These are phyloP conservation scores for Novymonas esmeraldas DNA, from an alignment of 208 protist species.

Conservation along the genomic window DNA sequence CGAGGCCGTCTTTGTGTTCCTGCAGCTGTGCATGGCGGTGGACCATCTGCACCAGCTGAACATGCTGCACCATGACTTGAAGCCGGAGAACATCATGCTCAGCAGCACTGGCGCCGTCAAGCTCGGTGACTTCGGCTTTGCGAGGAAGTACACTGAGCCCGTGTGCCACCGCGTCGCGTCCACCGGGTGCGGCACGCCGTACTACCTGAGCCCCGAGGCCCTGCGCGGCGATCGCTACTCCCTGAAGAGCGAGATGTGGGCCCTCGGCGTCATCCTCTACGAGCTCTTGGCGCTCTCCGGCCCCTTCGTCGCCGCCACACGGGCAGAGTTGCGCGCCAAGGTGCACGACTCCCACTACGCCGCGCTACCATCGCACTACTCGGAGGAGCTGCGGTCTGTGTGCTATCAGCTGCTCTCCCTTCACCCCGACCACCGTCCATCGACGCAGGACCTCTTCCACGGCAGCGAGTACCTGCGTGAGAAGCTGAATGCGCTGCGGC, in stretches of 20 bases:
- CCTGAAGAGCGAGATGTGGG: conserved; percentile 90
- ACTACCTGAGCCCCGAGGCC: conserved; percentile 91
- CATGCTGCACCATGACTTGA: conserved; percentile 93
- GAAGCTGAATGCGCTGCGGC: conserved; percentile 27
- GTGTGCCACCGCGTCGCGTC: conserved; percentile 38
- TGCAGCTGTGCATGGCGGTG: conserved; percentile 72
- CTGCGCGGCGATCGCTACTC: conserved; percentile 86
- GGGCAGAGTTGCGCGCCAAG: conserved; percentile 9
- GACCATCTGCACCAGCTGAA: conserved; percentile 73
- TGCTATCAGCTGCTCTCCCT: conserved; percentile 21
- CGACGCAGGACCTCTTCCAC: conserved; percentile 25
- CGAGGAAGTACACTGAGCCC: conserved; percentile 41
- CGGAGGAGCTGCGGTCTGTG: conserved; percentile 15
- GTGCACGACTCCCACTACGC: conserved; percentile 11
- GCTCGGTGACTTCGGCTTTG: conserved; percentile 83
- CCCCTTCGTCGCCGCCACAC: conserved; percentile 61
- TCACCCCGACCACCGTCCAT: conserved; percentile 15
- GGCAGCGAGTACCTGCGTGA: conserved; percentile 32
- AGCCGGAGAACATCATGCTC: conserved; percentile 91
- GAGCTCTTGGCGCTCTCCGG: conserved; percentile 70
- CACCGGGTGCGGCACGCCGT: conserved; percentile 78
- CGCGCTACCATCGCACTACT: conserved; percentile 8
- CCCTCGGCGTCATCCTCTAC: conserved; percentile 77
- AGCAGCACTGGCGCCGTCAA: conserved; percentile 71
- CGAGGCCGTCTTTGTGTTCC: conserved; percentile 58